Percentiles rank a stretch among this genome's conserved stretches.
phyloP scores from a whole-genome alignment of 2,329 filamentous ascomycete species.

The Neurospora sp. region DNA sequence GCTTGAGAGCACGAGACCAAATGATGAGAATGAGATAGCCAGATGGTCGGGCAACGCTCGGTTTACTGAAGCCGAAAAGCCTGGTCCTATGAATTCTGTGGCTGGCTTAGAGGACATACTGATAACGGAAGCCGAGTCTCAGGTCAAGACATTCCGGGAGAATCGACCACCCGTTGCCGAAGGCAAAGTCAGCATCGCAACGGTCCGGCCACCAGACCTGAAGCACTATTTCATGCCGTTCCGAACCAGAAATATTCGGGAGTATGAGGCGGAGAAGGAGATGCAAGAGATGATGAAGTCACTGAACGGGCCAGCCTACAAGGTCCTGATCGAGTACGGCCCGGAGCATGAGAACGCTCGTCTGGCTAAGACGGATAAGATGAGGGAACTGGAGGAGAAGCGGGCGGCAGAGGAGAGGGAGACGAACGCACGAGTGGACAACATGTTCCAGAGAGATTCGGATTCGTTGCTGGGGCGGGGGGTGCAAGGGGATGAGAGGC shows the following conservation, averaged over 20 bases:
- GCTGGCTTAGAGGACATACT: not conserved
- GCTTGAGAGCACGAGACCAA: not conserved
- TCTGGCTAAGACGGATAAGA: not conserved
- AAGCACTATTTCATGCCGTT: not conserved
- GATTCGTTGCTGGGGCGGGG: not conserved
- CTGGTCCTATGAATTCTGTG: not conserved
- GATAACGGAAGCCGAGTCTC: too few species aligned
- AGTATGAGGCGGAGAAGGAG: not conserved
- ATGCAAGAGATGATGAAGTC: not conserved
- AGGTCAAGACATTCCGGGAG: not conserved
- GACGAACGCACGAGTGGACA: not conserved
- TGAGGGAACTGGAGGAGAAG: not conserved
- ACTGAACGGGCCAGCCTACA: not conserved
- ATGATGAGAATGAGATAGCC: not conserved
- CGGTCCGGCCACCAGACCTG: not conserved
- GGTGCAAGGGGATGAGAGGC: not conserved
- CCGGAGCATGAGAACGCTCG: not conserved
- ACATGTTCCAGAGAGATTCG: not conserved
- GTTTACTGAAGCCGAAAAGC: not conserved
- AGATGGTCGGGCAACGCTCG: not conserved
- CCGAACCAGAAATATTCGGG: not conserved
- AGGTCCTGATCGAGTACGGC: not conserved
- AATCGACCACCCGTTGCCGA: not conserved
- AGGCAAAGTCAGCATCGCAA: not conserved
- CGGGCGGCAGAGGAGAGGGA: not conserved